Conservation (phyloP, 1,139 yeast species). For the Protomyces inundatus region DNA sequence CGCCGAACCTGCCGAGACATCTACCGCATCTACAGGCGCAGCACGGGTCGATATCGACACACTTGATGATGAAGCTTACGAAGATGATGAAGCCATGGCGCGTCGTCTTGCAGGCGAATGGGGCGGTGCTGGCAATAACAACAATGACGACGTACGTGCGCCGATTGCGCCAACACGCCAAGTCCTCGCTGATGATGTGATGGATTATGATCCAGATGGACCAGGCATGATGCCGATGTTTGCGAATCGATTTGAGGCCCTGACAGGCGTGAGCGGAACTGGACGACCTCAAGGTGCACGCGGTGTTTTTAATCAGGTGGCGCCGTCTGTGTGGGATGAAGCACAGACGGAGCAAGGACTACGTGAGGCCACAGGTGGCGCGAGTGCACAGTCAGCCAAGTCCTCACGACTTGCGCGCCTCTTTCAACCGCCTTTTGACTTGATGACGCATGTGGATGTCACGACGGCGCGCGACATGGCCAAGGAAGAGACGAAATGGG, state of each 20-base stretch:
- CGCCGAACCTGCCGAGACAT: slow-evolving; percentile 34
- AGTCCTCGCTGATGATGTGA: slow-evolving; percentile 52
- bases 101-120: slow-evolving; percentile 58
- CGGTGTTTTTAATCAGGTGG: slow-evolving; percentile 30
- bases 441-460: slow-evolving; percentile 60
- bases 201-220: background rate
- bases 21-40: background rate
- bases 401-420: slow-evolving; percentile 50
- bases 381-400: slow-evolving; percentile 27
- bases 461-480: slow-evolving; percentile 69
- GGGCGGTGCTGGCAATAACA: background rate
- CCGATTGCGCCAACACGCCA: slow-evolving; percentile 79
- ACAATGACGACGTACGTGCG: slow-evolving; percentile 57
- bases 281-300: background rate
- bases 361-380: slow-evolving; percentile 30
- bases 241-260: slow-evolving; percentile 6
- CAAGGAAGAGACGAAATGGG: slow-evolving; percentile 64
- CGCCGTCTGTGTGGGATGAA: slow-evolving; percentile 32
- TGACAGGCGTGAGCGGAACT: slow-evolving; percentile 1
- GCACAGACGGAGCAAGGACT: slow-evolving; percentile 33
- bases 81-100: slow-evolving; percentile 58
- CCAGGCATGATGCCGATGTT: background rate
- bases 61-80: slow-evolving; percentile 33
- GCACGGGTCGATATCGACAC: background rate
- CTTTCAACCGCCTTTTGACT: slow-evolving; percentile 90